Conservation (phyloP, 495 filamentous ascomycete genomes). For the Aspergillus funiculosus region DNA sequence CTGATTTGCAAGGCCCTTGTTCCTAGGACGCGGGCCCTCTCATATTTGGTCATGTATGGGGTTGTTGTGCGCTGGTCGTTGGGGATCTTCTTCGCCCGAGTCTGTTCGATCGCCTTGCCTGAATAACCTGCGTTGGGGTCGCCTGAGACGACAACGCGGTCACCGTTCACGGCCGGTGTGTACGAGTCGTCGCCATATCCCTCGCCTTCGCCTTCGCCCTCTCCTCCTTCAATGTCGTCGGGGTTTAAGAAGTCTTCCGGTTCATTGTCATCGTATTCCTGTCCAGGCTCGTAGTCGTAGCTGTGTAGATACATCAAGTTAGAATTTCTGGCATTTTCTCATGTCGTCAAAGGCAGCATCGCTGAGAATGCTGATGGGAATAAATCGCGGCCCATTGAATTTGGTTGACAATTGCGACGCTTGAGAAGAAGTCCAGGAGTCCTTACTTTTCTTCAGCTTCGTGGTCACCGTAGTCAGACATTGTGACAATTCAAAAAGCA, state of each 20-base stretch:
- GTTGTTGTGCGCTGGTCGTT: constrained; percentile 86
- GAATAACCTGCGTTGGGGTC: constrained; percentile 64
- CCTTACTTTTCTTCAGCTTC: constrained; percentile 53
- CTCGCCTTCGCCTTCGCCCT: constrained; percentile 38
- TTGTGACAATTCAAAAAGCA: constrained; percentile 34
- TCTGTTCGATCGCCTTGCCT: constrained; percentile 51
- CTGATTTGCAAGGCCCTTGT: constrained; percentile 94
- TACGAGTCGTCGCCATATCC: constrained; percentile 52
- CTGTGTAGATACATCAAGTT: constrained; percentile 25
- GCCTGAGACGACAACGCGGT: constrained; percentile 63
- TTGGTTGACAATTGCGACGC: background rate
- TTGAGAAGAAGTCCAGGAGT: constrained; percentile 16
- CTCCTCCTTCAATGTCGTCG: constrained; percentile 35
- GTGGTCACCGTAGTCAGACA: constrained; percentile 84
- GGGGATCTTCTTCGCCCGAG: constrained; percentile 84
- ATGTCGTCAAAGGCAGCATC: background rate
- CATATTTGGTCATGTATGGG: constrained; percentile 99
- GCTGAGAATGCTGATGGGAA: background rate
- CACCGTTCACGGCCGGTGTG: constrained; percentile 40
- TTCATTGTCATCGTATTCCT: constrained; percentile 61
- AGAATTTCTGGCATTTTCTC: constrained; percentile 10
- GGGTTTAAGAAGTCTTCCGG: constrained; percentile 50
- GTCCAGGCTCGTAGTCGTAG: constrained; percentile 54
- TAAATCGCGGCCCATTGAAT: background rate
- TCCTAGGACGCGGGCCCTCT: constrained; percentile 85